Base-by-base conservation (phyloP, 331 rosid species). In the Telfairia occidentalis region DNA sequence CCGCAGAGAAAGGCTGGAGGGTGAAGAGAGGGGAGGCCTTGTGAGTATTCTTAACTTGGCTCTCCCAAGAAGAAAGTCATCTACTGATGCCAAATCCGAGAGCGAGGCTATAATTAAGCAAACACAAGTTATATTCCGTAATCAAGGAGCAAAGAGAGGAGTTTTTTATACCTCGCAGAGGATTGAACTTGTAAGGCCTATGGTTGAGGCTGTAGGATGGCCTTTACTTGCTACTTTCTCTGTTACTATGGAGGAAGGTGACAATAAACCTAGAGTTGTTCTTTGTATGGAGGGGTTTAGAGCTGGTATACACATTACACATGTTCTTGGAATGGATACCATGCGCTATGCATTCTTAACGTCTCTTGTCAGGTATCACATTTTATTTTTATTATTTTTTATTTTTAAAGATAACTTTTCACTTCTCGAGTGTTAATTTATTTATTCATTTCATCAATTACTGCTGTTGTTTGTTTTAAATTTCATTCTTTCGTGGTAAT, bases 121-220 rank as follows among this genome's bases (percentile, higher is more conserved):
- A 88, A 87, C 97, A 67, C 99, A 96, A 80, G 90, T 89, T 76
- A 96, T 92, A 78, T 92, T 95, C 82, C 86, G 91, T 74, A 96
- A 87, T 74, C 88, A 84, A 79, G 96, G 89, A 73, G 92, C 84
- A 78, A 87, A 92, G 83, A 85, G 92, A 75, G 99, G 99, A 50
- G 91, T 92, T 73, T 96, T 96, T 85, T 81, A 96, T 82, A 89
- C 97, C 40, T 85, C 99, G 43, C 92, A 90, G 77, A 96, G 89
- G 81, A 87, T 92, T 78, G 99, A 96, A 82, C 97, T 96, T 86
- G 97, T 96, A 83, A 87, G 97, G 89, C 99, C 99, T 74, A 96
- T 96, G 99, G 99, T 96, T 78, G 99, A 96, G 77, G 99, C 97
- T 58, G 99, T 96, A 61, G 99, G 99, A 42, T 96, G 99, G 99